phyloP scores from a whole-genome alignment of 371 early-diverging fungal genomes.

The Lichtheimia corymbifera region DNA sequence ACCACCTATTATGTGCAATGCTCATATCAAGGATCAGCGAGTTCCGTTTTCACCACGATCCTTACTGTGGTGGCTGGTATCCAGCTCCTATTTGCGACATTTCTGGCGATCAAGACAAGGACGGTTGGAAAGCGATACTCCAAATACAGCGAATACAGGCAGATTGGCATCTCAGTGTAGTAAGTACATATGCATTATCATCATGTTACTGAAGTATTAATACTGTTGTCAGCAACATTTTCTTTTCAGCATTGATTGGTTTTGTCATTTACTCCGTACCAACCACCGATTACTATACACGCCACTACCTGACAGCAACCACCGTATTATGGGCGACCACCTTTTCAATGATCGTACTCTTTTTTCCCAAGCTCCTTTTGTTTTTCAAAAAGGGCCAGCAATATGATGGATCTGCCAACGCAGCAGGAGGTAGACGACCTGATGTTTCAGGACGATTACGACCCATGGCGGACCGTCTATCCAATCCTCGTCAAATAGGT shows the following conservation, averaged over 20 bases:
- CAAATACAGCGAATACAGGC: constrained; percentile 61
- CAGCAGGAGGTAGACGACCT: constrained; percentile 21
- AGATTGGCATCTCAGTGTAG: constrained; percentile 63
- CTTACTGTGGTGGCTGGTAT: constrained; percentile 36
- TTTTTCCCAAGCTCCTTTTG: constrained; percentile 53
- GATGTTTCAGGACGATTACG: constrained; percentile 25
- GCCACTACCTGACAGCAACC: constrained; percentile 52
- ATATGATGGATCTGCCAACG: not conserved
- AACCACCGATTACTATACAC: constrained; percentile 49
- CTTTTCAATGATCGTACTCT: constrained; percentile 52
- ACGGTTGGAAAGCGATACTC: constrained; percentile 49
- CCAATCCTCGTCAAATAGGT: not conserved
- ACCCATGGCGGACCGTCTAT: not conserved
- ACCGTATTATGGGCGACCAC: constrained; percentile 60
- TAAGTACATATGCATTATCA: constrained; percentile 25
- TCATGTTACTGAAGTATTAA: not conserved
- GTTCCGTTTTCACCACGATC: constrained; percentile 30
- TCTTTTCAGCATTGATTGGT: constrained; percentile 55
- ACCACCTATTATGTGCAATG: constrained; percentile 49
- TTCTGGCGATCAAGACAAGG: constrained; percentile 58
- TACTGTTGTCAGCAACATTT: constrained; percentile 45
- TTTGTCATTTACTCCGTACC: constrained; percentile 54
- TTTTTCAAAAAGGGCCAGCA: constrained; percentile 27
- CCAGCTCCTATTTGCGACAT: constrained; percentile 50
- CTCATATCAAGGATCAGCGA: constrained; percentile 34